A percentile compares a stretch with the other conserved stretches of the same genome.
Evolutionary conservation across 352 stramenopile genomes (phyloP).

Genomic region (Phytophthora cactorum): DNA sequence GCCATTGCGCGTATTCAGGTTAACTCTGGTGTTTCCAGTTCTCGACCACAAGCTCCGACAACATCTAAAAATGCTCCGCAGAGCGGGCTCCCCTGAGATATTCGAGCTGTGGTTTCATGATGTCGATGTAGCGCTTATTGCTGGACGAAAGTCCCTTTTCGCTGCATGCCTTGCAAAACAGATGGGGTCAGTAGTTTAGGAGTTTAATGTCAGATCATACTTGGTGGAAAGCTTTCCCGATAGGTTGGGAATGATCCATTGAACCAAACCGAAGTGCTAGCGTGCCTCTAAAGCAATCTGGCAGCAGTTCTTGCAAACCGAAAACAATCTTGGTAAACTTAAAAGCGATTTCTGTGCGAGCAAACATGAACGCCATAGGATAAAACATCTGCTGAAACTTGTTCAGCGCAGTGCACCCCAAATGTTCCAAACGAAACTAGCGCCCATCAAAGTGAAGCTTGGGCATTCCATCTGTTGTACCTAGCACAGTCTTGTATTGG

Average conservation of each 20-base stretch:
- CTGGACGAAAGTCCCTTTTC: background rate
- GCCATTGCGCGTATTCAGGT: constrained; percentile 11
- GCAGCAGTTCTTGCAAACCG: too few species aligned
- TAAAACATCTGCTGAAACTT: too few species aligned
- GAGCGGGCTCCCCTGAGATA: background rate
- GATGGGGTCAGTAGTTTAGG: background rate
- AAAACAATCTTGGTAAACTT: too few species aligned
- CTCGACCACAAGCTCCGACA: background rate
- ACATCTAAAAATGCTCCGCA: background rate
- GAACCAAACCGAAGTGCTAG: too few species aligned
- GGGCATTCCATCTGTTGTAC: too few species aligned
- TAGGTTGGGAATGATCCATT: background rate
- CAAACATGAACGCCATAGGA: too few species aligned
- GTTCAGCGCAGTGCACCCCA: too few species aligned
- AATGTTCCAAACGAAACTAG: background rate
- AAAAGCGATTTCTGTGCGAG: too few species aligned
- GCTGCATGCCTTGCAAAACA: background rate
- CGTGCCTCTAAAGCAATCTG: too few species aligned
- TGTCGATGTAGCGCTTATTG: background rate
- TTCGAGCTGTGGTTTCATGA: constrained; percentile 17
- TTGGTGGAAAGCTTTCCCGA: background rate
- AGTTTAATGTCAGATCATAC: background rate
- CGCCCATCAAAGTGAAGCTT: too few species aligned
- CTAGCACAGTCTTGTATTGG: too few species aligned
- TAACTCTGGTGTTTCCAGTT: constrained; percentile 7